Evolutionary conservation across 2,329 filamentous ascomycete species (phyloP), one percentile per base, ranked within the genome.

Genomic region (Aspergillus brasiliensis): DNA sequence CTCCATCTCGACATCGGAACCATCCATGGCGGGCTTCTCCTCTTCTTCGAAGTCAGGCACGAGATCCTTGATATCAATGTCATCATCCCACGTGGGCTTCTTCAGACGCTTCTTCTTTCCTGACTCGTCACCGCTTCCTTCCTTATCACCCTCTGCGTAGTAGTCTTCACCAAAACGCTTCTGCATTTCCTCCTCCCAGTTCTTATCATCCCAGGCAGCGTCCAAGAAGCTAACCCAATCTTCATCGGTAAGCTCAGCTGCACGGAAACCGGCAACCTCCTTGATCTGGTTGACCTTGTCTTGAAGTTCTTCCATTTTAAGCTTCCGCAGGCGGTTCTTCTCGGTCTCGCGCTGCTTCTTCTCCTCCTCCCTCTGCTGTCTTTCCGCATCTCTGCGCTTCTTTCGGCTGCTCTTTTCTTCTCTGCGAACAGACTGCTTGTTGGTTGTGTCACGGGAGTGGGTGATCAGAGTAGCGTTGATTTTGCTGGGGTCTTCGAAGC

Each of bases 31-130:
- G 19, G 86, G 84, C 52, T 82, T 62, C n/a, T 73, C 70, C 78
- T 86, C 85, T 25, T 91, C 89, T n/a, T 91, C 90, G 23, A 96
- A 97, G 62, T 96, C 91, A 1, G 92, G 92, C 27, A 97, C 81
- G 53, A 97, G 83, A 74, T 97, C 94, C 62, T 90, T 92, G 79
- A 99, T 98, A 73, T 98, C 93, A 69, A 99, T 97, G 73, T 99
- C 95, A 71, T 98, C 92, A 69, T 97, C 91, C 90, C 94, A 99
- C 63, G 87, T 91, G 8, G 91, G 92, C 79, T 96, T 96, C 82
- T 91, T 92, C 8, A 84, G 78, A 64, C 83, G 88, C 66, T 86
- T 87, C 71, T 85, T 87, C 73, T 86, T 87, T 57, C 52, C 72
- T 59, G 51, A 61, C 66, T 70, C 73, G 17, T 78, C 77, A 42